Percentiles rank a stretch among this genome's conserved stretches.
Conservation (phyloP, 164 flowering plant genomes). For the Nelumbo lutea region DNA sequence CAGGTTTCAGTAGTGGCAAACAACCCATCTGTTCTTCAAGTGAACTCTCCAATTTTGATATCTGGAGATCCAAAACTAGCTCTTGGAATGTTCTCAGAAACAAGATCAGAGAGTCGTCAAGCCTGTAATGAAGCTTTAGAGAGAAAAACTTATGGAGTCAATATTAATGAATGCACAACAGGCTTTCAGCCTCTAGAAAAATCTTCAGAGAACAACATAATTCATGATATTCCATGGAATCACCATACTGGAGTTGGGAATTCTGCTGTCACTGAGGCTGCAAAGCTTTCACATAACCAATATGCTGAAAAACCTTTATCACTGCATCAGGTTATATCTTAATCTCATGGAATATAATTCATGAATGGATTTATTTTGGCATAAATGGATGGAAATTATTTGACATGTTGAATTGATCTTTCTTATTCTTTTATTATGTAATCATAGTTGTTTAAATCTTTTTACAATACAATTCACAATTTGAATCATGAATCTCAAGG, state of each 20-base stretch:
- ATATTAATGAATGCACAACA: conserved; percentile 5
- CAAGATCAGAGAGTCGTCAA: conserved; percentile 9
- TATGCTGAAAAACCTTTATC: neutral
- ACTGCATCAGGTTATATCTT: conserved; percentile 15
- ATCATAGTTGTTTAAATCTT: no score
- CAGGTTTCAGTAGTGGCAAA: conserved; percentile 1
- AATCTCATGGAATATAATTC: conserved; percentile 1
- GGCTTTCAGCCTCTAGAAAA: conserved; percentile 5
- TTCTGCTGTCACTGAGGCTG: neutral
- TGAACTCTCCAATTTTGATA: conserved; percentile 7
- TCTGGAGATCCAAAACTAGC: neutral
- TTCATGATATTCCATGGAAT: conserved; percentile 6
- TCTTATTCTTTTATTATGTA: neutral
- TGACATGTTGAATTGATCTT: neutral
- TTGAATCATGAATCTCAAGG: no score
- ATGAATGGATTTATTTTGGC: no score
- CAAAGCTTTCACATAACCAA: conserved; percentile 4
- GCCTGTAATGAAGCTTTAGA: conserved; percentile 1
- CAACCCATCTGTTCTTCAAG: conserved; percentile 4
- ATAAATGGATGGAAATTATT: no score
- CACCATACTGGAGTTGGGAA: neutral
- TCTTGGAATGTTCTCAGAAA: neutral
- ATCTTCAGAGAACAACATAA: neutral
- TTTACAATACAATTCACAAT: no score
- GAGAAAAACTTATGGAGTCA: conserved; percentile 4